A percentile compares a stretch with the other conserved stretches of the same genome.
Evolutionary conservation across 108 stramenopile species (phyloP).

Genomic region (Pseudonitzschia pungens): DNA sequence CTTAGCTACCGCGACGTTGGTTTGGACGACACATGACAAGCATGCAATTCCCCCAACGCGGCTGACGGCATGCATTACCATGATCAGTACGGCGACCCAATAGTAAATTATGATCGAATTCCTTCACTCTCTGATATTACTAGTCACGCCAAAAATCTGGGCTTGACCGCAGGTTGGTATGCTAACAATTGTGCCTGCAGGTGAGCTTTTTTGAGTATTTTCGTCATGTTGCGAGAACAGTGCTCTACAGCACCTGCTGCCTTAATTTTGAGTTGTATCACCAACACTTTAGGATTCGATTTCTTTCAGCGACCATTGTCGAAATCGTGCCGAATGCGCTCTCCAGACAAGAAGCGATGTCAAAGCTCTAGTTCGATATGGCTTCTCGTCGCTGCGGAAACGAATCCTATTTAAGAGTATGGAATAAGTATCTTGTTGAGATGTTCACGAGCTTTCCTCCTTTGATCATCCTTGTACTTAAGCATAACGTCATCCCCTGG

Average conservation of each 20-base stretch:
- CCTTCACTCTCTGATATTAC: conserved; percentile 44
- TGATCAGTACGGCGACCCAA: conserved; percentile 35
- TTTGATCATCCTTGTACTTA: too few relatives aligned
- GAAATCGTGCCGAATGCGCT: conserved; percentile 10
- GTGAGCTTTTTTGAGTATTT: not conserved
- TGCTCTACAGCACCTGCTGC: not conserved
- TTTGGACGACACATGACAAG: conserved; percentile 51
- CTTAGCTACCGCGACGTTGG: conserved; percentile 52
- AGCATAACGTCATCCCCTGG: too few relatives aligned
- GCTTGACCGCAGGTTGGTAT: conserved; percentile 53
- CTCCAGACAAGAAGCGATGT: conserved; percentile 29
- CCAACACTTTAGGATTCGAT: not conserved
- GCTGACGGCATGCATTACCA: conserved; percentile 33
- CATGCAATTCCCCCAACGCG: conserved; percentile 18
- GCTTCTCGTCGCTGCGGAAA: conserved; percentile 42
- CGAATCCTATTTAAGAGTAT: conserved; percentile 22
- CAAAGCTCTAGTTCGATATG: conserved; percentile 38
- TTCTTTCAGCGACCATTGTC: conserved; percentile 14
- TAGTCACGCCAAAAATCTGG: conserved; percentile 33
- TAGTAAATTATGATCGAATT: conserved; percentile 35
- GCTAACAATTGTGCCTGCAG: conserved; percentile 52
- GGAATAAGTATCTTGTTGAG: conserved; percentile 21
- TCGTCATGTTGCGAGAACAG: not conserved
- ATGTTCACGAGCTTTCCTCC: too few relatives aligned
- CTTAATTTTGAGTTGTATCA: not conserved